Evolutionary conservation across 345 rosid genomes (phyloP).

Genomic region (Hypericum androsaemum): DNA sequence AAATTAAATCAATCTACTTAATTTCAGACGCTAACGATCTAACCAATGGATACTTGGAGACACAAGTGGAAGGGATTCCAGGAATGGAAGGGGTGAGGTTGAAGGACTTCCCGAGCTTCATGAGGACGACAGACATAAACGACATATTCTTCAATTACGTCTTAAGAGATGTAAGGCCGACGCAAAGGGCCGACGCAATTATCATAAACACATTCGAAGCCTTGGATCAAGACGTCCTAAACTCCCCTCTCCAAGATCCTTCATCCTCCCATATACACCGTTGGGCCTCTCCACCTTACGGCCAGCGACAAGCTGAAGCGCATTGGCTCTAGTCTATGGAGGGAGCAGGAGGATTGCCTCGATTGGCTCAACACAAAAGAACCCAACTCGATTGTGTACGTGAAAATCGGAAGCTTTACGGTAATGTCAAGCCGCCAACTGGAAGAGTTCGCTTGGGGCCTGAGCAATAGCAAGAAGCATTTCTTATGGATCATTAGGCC

Average conservation of each 20-base stretch:
- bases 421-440: conserved; percentile 3
- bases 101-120: conserved; percentile 4
- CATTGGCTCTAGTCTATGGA: conserved; percentile 9
- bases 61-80: neutral
- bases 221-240: neutral
- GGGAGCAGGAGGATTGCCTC: neutral
- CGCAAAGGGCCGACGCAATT: neutral
- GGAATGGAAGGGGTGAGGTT: neutral
- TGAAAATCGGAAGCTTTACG: conserved; percentile 11
- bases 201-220: neutral
- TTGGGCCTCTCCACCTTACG: conserved; percentile 7
- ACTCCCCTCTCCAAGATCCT: neutral
- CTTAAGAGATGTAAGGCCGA: neutral
- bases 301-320: neutral
- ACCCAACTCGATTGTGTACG: conserved; percentile 5
- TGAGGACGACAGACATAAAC: conserved; percentile 4
- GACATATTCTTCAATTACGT: neutral
- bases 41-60: neutral
- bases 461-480: conserved; percentile 8
- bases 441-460: conserved; percentile 13
- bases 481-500: conserved; percentile 14
- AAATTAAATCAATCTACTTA: too few relatives aligned
- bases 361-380: conserved; percentile 9
- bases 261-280: neutral
- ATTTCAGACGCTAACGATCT: neutral